Conservation (phyloP, 768 basidiomycete genomes). For the Leccinum subgranulosum region DNA sequence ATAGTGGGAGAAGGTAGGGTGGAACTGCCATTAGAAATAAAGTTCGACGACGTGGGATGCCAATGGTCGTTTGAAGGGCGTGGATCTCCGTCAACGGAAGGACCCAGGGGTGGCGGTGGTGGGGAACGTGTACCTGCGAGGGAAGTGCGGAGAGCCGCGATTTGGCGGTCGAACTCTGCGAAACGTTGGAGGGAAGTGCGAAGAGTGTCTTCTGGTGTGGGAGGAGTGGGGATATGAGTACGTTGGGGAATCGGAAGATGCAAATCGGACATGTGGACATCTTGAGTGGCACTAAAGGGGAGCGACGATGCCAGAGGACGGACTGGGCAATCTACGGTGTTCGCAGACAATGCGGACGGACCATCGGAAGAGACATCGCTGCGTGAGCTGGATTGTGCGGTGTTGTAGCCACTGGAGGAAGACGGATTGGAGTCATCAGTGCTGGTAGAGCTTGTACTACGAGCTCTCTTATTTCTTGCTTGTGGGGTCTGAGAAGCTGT, state of each 20-base stretch:
- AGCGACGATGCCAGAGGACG: slow-evolving; percentile 26
- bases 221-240: slow-evolving; percentile 9
- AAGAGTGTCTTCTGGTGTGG: slow-evolving; percentile 35
- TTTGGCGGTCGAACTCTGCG: slow-evolving; percentile 52
- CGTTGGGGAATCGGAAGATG: slow-evolving; percentile 21
- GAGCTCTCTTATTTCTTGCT: slow-evolving; percentile 55
- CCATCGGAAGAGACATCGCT: slow-evolving; percentile 28
- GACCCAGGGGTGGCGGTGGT: slow-evolving; percentile 23
- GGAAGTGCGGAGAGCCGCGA: slow-evolving; percentile 45
- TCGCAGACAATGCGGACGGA: slow-evolving; percentile 10
- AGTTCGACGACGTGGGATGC: slow-evolving; percentile 17
- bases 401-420: slow-evolving; percentile 34
- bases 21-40: slow-evolving; percentile 14
- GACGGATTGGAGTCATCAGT: slow-evolving; percentile 34
- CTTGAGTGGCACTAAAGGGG: slow-evolving; percentile 42
- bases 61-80: slow-evolving; percentile 15
- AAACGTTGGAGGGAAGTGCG: slow-evolving; percentile 49
- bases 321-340: slow-evolving; percentile 17
- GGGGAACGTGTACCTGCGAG: slow-evolving; percentile 28
- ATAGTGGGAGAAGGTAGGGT: slow-evolving; percentile 1
- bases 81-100: slow-evolving; percentile 19
- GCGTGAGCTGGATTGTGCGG: slow-evolving; percentile 34
- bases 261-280: slow-evolving; percentile 49
- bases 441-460: slow-evolving; percentile 50
- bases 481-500: slow-evolving; percentile 27